Percentiles rank a stretch among this genome's conserved stretches.
Conservation (phyloP, 345 rosid species). For the Eucalyptus tenuipes region DNA sequence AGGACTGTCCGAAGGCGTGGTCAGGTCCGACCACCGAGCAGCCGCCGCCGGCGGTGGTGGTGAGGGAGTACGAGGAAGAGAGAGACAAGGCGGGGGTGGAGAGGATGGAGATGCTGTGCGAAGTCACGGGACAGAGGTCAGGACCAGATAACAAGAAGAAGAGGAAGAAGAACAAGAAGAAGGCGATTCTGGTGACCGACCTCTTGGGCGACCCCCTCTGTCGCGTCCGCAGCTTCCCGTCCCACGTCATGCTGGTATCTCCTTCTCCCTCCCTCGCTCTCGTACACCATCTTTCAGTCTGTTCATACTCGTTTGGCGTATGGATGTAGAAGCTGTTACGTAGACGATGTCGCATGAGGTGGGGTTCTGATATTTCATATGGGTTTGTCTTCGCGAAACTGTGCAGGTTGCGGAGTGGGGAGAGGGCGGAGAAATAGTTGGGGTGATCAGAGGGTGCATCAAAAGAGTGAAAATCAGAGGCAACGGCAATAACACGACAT, state of each 20-base stretch:
- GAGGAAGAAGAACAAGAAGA: slow-evolving; percentile 19
- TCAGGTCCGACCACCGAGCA: not conserved
- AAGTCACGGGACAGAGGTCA: not conserved
- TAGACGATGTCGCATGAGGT: not conserved
- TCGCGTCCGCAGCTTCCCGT: slow-evolving; percentile 57
- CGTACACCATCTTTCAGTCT: not conserved
- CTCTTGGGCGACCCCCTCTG: slow-evolving; percentile 66
- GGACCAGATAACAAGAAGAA: not conserved
- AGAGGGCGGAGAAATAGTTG: slow-evolving; percentile 34
- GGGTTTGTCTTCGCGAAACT: not conserved
- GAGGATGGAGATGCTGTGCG: slow-evolving; percentile 52
- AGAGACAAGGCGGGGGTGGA: slow-evolving; percentile 51
- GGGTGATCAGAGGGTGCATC: slow-evolving; percentile 58
- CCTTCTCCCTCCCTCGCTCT: not conserved
- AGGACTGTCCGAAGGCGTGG: not conserved
- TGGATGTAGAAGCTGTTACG: not conserved
- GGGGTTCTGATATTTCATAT: not conserved
- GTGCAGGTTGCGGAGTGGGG: slow-evolving; percentile 62
- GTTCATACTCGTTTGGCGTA: not conserved
- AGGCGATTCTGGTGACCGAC: slow-evolving; percentile 55
- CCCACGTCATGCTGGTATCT: slow-evolving; percentile 46
- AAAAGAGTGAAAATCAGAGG: slow-evolving; percentile 45
- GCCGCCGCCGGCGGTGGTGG: slow-evolving; percentile 2
- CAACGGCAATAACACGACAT: not conserved
- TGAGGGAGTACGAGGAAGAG: slow-evolving; percentile 51